Conservation (phyloP, 805 yeast genomes). For the Candida yuanshanica region DNA sequence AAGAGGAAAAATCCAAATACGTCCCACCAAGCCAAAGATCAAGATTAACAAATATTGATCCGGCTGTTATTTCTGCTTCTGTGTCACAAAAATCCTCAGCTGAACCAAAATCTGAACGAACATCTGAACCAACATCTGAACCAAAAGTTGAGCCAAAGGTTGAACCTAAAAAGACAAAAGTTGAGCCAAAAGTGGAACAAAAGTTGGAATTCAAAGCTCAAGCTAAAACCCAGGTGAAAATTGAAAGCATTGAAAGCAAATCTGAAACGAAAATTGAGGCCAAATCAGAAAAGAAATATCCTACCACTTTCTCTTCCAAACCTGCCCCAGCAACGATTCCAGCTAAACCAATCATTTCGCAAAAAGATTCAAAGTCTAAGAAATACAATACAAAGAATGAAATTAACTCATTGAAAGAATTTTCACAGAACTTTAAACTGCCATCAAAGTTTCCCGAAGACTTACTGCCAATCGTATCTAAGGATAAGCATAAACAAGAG, state of each 20-base stretch:
- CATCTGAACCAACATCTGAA: not conserved
- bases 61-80: conserved; percentile 58
- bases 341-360: conserved; percentile 13
- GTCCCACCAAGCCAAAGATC: conserved; percentile 55
- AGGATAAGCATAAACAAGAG: conserved; percentile 60
- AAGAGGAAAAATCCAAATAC: conserved; percentile 31
- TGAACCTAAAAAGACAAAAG: not conserved
- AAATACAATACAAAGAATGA: conserved; percentile 52
- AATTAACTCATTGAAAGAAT: conserved; percentile 65
- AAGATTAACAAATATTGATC: conserved; percentile 43
- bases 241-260: no score
- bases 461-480: conserved; percentile 61
- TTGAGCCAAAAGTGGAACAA: not conserved
- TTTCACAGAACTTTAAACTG: conserved; percentile 76
- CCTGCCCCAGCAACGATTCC: conserved; percentile 24
- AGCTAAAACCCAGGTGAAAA: no score
- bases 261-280: not conserved
- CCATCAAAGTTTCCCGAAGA: conserved; percentile 47
- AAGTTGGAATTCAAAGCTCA: no score
- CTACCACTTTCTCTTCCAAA: not conserved
- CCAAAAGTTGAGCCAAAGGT: not conserved
- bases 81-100: conserved; percentile 1
- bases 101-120: not conserved
- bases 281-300: not conserved
- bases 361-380: conserved; percentile 11